Percentiles rank a stretch among this genome's conserved stretches.
Evolutionary conservation across 1,139 yeast genomes (phyloP).

Genomic region (Scheffersomyces parashehatae): DNA sequence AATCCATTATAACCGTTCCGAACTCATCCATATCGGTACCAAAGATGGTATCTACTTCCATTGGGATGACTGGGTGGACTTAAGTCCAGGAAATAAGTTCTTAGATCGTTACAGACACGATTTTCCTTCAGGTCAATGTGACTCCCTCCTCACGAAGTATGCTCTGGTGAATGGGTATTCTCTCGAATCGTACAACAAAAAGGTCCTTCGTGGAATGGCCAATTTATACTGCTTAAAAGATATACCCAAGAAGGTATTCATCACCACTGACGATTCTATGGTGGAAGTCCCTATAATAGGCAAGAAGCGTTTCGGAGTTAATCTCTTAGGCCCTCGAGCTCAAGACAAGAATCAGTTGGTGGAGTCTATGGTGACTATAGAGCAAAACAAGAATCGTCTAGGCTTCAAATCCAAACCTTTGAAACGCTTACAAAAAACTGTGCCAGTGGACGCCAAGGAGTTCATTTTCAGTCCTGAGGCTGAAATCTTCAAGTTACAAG

Average conservation of each 20-base stretch:
- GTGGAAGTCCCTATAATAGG: conserved; percentile 33
- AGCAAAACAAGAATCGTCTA: conserved; percentile 3
- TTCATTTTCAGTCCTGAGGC: conserved; percentile 34
- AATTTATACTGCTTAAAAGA: conserved; percentile 35
- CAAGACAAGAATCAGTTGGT: conserved; percentile 9
- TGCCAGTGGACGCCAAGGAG: conserved; percentile 24
- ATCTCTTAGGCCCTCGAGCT: not conserved
- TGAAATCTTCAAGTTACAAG: conserved; percentile 28
- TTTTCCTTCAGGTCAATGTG: conserved; percentile 29
- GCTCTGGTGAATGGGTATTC: conserved; percentile 37
- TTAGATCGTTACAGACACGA: conserved; percentile 18
- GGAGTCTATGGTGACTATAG: conserved; percentile 12
- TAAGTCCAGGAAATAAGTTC: conserved; percentile 24
- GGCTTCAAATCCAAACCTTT: conserved; percentile 9
- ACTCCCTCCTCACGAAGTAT: conserved; percentile 18
- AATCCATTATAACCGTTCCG: conserved; percentile 4
- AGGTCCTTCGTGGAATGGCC: conserved; percentile 36
- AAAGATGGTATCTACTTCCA: conserved; percentile 32
- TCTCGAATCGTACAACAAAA: conserved; percentile 36
- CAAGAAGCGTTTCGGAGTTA: conserved; percentile 24
- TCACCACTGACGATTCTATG: conserved; percentile 26
- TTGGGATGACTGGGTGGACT: conserved; percentile 48
- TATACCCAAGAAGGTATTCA: conserved; percentile 28
- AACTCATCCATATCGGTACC: conserved; percentile 10
- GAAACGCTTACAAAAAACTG: conserved; percentile 11